Percentiles rank a stretch among this genome's conserved stretches.
Conservation (phyloP, 1,284 basidiomycete genomes). For the Leccinum pachyderme region DNA sequence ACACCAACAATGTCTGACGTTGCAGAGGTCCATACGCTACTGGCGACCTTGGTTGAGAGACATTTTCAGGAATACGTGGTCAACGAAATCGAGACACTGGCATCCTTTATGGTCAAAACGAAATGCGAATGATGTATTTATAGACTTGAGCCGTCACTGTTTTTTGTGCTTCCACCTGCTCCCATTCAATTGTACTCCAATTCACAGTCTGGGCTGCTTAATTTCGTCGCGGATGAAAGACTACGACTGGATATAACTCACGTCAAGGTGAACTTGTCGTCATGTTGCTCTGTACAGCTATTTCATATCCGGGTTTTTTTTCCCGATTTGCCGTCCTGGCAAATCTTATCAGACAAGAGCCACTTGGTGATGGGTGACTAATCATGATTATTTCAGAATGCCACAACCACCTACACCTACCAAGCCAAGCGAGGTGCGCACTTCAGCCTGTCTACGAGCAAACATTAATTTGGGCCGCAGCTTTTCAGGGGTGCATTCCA, state of each 20-base stretch:
- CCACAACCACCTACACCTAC: not conserved
- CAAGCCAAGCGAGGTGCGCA: not conserved
- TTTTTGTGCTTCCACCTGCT: slow-evolving; percentile 8
- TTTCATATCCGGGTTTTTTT: not conserved
- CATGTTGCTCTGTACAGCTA: not conserved
- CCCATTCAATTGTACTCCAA: slow-evolving; percentile 18
- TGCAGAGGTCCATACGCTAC: slow-evolving; percentile 58
- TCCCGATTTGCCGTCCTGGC: not conserved
- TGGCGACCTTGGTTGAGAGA: slow-evolving; percentile 64
- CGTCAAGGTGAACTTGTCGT: not conserved
- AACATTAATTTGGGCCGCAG: not conserved
- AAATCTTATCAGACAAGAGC: slow-evolving; percentile 28
- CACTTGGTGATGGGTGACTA: slow-evolving; percentile 19
- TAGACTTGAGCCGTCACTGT: slow-evolving; percentile 22
- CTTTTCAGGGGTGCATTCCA: not conserved
- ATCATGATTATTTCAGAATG: slow-evolving; percentile 6
- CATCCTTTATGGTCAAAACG: slow-evolving; percentile 73
- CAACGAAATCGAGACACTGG: slow-evolving; percentile 75
- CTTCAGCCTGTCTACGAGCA: not conserved
- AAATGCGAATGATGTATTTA: slow-evolving; percentile 42
- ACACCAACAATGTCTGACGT: slow-evolving; percentile 67
- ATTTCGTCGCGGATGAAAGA: slow-evolving; percentile 3
- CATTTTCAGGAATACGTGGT: slow-evolving; percentile 68
- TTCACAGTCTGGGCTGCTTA: slow-evolving; percentile 2
- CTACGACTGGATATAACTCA: not conserved